Conservation (phyloP, 352 stramenopile species). For the Pythium insidiosum region DNA sequence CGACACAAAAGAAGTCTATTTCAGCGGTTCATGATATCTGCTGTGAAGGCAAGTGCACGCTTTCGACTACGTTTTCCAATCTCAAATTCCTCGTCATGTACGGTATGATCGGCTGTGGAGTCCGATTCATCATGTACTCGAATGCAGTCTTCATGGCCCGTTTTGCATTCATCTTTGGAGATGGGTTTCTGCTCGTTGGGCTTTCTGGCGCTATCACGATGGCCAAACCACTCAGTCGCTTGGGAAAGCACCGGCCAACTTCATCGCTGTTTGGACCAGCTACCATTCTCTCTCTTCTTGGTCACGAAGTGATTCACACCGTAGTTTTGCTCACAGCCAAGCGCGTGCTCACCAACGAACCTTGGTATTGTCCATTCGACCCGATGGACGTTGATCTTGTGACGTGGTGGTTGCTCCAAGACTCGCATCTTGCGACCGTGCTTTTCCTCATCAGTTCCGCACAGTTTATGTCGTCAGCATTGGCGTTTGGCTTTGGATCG, state of each 20-base stretch:
- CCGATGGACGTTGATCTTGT: constrained; percentile 20
- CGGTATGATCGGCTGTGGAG: constrained; percentile 29
- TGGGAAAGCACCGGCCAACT: constrained; percentile 36
- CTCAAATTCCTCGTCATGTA: constrained; percentile 88
- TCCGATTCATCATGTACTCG: constrained; percentile 66
- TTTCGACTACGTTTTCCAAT: constrained; percentile 67
- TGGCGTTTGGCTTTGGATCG: not conserved
- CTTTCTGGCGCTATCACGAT: constrained; percentile 71
- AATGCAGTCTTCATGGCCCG: constrained; percentile 61
- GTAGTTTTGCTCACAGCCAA: constrained; percentile 27
- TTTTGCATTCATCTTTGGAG: constrained; percentile 63
- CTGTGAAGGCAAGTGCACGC: constrained; percentile 70
- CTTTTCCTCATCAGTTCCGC: not conserved
- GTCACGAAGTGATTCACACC: constrained; percentile 39
- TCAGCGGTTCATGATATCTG: constrained; percentile 68
- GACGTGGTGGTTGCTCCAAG: constrained; percentile 29
- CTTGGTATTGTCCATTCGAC: constrained; percentile 30
- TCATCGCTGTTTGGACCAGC: constrained; percentile 42
- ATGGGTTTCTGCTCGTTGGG: constrained; percentile 54
- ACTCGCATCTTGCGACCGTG: constrained; percentile 7
- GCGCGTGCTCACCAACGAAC: constrained; percentile 13
- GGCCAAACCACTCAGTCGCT: constrained; percentile 32
- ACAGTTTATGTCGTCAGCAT: not conserved
- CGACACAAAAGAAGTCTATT: constrained; percentile 60
- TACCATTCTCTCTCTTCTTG: constrained; percentile 35